Base-by-base conservation (phyloP, 2,329 filamentous ascomycete species). In the Onygenales sp. region DNA sequence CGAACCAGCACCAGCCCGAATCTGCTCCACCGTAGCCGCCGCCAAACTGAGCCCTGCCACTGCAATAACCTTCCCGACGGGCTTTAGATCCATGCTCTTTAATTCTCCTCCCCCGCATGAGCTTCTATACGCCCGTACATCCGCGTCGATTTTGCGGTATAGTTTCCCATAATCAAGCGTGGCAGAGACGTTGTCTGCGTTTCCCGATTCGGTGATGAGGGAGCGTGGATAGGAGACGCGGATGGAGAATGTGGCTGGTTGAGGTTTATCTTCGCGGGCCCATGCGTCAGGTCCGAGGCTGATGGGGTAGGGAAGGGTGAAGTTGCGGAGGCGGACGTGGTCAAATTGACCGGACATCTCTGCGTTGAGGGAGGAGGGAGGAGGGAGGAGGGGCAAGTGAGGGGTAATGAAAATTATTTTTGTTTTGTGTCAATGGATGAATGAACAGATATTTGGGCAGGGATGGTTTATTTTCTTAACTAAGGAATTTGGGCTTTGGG, bases 141-240 rank as follows among this genome's bases (percentile, higher is more conserved):
- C 65, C n/a, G 59, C 55, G 40, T 69, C 65, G 40, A 76, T 59
- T 7, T 64, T 67, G 37, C 72, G 70, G 59, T 71, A 76, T 14
- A 76, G 63, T 55, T 72, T 74, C 37, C 74, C 73, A 60, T 77
- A 77, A 58, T 74, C 72, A 21, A 77, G 62, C 1, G 73, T 74
- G 10, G 71, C 62, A 10, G 66, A 69, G 52, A 76, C 70, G 55
- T 75, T 68, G 53, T 77, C 74, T 34, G 67, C 64, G 32, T 65
- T 63, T 2, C 71, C 71, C 6, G 74, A 70, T 11, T 42, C 36
- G 2, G 66, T 64, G 36, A 73, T 65, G 39, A 66, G 57, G 5
- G 65, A 66, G 17, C 65, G 69, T 4, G 70, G 70, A 54, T 73
- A 71, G 13, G 70, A 69, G 43, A 76, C 61, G 42, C 70, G 70